Evolutionary conservation across 306 rosid genomes (phyloP).

Genomic region (Astragalus membranaceus): DNA sequence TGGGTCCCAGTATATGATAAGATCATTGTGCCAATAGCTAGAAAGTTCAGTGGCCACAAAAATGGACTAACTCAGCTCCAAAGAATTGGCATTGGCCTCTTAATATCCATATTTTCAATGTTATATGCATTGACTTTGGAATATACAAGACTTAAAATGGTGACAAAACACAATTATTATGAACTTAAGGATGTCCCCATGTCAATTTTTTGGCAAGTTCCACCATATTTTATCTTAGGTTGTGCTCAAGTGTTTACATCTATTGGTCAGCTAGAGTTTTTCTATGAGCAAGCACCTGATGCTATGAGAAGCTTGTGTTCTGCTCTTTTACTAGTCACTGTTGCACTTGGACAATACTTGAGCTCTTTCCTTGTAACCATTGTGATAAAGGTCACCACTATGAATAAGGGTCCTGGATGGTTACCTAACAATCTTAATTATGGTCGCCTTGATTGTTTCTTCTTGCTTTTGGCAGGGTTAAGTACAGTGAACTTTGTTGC

Average conservation of each 20-base stretch:
- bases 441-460: constrained; percentile 71
- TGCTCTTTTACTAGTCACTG: constrained; percentile 63
- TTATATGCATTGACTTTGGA: constrained; percentile 51
- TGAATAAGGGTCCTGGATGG: constrained; percentile 67
- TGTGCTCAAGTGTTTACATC: background rate
- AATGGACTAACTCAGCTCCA: constrained; percentile 78
- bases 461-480: constrained; percentile 55
- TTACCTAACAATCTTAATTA: constrained; percentile 64
- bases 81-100: constrained; percentile 78
- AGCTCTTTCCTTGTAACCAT: constrained; percentile 65
- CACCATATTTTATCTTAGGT: background rate
- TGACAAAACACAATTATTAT: constrained; percentile 43
- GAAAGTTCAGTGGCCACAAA: constrained; percentile 49
- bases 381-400: constrained; percentile 42
- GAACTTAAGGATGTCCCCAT: constrained; percentile 11
- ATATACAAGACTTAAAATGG: constrained; percentile 40
- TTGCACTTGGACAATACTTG: constrained; percentile 65
- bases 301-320: constrained; percentile 83
- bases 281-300: constrained; percentile 56
- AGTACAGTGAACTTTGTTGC: constrained; percentile 52
- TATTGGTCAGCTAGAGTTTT: background rate
- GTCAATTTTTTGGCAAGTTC: background rate
- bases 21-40: constrained; percentile 56
- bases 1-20: constrained; percentile 77
- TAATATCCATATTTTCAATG: constrained; percentile 66